Base-by-base conservation (phyloP, 345 rosid genomes). In the Arabidopsis arenosa region DNA sequence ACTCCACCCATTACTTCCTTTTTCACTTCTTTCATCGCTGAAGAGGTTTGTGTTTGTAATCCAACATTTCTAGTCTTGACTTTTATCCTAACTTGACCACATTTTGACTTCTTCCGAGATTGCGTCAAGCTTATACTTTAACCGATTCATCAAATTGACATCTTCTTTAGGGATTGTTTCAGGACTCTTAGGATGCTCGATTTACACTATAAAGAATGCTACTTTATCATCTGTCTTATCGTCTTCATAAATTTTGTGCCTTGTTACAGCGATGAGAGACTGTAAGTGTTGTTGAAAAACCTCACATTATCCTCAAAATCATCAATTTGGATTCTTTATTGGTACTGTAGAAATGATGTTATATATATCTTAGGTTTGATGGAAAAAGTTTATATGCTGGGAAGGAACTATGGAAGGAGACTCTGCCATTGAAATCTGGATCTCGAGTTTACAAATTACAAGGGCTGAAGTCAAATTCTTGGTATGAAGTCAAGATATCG, bases 401-500 rank as follows among this genome's bases (percentile, higher is more conserved):
- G 47, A 77, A 90, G 74, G 96, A 92, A 82, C 48, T 88, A 43
- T 74, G 81, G 93, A 81, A 80, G 83, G 94, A 90, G 82, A 86
- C 83, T 49, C 69, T 90, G 41, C 87, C 88, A 8, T 73, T 90
- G 18, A 83, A 62, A 51, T 70, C 69, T 72, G 93, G 96, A 78
- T 87, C 88, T 73, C 81, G 86, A 39, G 66, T 83, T 48, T 95
- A 90, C 59, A 66, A 73, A 30, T 75, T 95, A 72, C 77, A 85
- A 60, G 92, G 90, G 60, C 83, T 95, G 30, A 95, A 88, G 77
- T 78, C 97, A 12, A 39, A 73, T 75, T 75, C 88, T 79, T 86
- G 91, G 97, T 92, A 92, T 53, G 96, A 90, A 95, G 96, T 92
- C 88, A 92, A 95, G 99, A 95, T 92, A 81, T 92, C 97, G 11